Conservation (phyloP, 305 asterid genomes). For the Stenogyne calaminthoides region DNA sequence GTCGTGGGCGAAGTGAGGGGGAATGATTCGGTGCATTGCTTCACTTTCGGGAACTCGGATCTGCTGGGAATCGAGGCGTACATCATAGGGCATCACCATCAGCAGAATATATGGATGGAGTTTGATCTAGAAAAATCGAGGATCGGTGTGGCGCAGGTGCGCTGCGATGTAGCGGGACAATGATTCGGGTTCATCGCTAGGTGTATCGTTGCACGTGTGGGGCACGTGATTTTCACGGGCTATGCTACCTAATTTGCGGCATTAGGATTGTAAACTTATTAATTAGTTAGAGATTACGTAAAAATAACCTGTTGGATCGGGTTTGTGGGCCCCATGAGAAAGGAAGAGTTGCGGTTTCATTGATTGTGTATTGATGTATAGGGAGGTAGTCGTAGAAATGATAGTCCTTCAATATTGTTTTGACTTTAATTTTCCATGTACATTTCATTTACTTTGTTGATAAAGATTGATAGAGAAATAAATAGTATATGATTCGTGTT, state of each 20-base stretch:
- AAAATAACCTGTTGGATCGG: neutral
- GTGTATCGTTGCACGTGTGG: slow-evolving; percentile 6
- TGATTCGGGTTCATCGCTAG: slow-evolving; percentile 52
- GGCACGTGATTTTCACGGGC: slow-evolving; percentile 10
- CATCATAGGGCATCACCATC: slow-evolving; percentile 84
- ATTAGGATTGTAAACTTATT: neutral
- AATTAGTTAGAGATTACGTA: neutral
- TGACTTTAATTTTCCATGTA: neutral
- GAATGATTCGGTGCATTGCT: slow-evolving; percentile 62
- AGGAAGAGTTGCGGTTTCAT: slow-evolving; percentile 19
- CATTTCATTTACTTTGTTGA: slow-evolving; percentile 14
- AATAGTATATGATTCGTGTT: too few species aligned
- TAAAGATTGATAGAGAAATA: too few species aligned
- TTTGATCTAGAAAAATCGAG: slow-evolving; percentile 70
- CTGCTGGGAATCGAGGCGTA: slow-evolving; percentile 64
- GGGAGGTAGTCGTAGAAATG: slow-evolving; percentile 13
- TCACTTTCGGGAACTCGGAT: slow-evolving; percentile 86
- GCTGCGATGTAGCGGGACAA: slow-evolving; percentile 63
- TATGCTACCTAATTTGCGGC: too few species aligned
- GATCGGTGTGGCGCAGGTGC: slow-evolving; percentile 70
- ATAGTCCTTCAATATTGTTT: slow-evolving; percentile 20
- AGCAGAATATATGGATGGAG: slow-evolving; percentile 82
- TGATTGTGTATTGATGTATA: slow-evolving; percentile 3
- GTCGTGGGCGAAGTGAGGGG: slow-evolving; percentile 61
- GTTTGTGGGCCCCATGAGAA: neutral